A percentile compares a stretch with the other conserved stretches of the same genome.
Evolutionary conservation across 2,329 filamentous ascomycete genomes (phyloP).

Genomic region (Didymella lethalis): DNA sequence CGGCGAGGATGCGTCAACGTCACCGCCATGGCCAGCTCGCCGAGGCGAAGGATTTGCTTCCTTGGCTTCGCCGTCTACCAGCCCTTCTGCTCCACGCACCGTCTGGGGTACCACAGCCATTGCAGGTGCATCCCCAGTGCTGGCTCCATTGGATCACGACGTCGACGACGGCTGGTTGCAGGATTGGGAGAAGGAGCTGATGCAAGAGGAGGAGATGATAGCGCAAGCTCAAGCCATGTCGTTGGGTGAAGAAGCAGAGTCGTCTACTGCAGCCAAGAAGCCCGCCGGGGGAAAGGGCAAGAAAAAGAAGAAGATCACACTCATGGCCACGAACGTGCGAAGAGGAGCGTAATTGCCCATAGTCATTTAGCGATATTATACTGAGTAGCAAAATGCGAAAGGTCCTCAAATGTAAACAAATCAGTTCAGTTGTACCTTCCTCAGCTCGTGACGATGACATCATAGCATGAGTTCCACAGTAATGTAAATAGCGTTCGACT

Average conservation of each 20-base stretch:
- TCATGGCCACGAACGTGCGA: constrained; percentile 71
- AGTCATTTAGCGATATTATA: constrained; percentile 24
- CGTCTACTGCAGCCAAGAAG: constrained; percentile 38
- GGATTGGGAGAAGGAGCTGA: constrained; percentile 80
- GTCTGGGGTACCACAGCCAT: constrained; percentile 91
- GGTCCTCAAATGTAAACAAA: constrained; percentile 26
- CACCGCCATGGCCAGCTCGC: constrained; percentile 61
- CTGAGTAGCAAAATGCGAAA: constrained; percentile 41
- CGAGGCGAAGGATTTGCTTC: constrained; percentile 67
- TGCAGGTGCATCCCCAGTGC: constrained; percentile 63
- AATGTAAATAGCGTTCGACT: background rate
- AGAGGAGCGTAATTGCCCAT: constrained; percentile 57
- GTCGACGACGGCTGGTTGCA: constrained; percentile 85
- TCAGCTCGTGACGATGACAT: constrained; percentile 17
- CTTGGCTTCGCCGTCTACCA: constrained; percentile 80
- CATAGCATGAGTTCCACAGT: constrained; percentile 20
- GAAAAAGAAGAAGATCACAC: constrained; percentile 72
- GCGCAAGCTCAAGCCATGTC: constrained; percentile 58
- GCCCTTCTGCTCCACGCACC: constrained; percentile 76
- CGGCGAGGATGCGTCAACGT: constrained; percentile 51
- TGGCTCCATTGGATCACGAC: constrained; percentile 52
- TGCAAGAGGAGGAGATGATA: constrained; percentile 64
- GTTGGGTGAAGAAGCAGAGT: constrained; percentile 35
- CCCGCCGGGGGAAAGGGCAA: constrained; percentile 63
- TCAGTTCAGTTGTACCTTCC: constrained; percentile 5